A percentile compares a stretch with the other conserved stretches of the same genome.
Conservation (phyloP, 2,329 filamentous ascomycete species). For the Fusarium guadeloupense region DNA sequence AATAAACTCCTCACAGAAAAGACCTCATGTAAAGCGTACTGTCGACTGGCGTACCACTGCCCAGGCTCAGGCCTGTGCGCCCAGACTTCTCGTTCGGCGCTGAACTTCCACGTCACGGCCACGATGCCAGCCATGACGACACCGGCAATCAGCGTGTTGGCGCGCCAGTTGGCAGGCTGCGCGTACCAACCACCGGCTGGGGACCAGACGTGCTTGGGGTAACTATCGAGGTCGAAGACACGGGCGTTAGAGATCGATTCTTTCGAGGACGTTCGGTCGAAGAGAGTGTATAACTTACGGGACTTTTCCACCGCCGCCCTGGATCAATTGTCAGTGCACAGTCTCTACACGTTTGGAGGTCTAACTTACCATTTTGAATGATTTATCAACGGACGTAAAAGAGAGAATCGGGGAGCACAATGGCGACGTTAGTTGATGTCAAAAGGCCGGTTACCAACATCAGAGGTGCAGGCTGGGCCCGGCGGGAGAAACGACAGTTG, state of each 20-base stretch:
- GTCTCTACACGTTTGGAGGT: background rate
- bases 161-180: constrained; percentile 93
- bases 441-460: constrained; percentile 22
- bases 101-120: constrained; percentile 74
- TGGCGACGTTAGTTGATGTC: constrained; percentile 43
- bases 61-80: constrained; percentile 79
- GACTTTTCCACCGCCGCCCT: constrained; percentile 79
- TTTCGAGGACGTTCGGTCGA: constrained; percentile 28
- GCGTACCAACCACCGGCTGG: constrained; percentile 97
- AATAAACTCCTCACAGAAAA: background rate
- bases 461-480: constrained; percentile 29
- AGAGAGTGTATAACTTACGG: constrained; percentile 56
- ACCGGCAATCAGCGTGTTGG: constrained; percentile 83
- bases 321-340: constrained; percentile 52
- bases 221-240: constrained; percentile 60
- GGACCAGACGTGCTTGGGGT: constrained; percentile 99
- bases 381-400: constrained; percentile 48
- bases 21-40: constrained; percentile 64
- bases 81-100: constrained; percentile 77
- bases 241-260: constrained; percentile 29
- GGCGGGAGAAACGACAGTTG: constrained; percentile 15
- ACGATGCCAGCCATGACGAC: constrained; percentile 74
- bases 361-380: constrained; percentile 65
- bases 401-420: constrained; percentile 42
- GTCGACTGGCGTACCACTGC: constrained; percentile 84